Percentiles rank a stretch among this genome's conserved stretches.
Evolutionary conservation across 2,329 filamentous ascomycete species (phyloP).

Genomic region (Fusarium sp.): DNA sequence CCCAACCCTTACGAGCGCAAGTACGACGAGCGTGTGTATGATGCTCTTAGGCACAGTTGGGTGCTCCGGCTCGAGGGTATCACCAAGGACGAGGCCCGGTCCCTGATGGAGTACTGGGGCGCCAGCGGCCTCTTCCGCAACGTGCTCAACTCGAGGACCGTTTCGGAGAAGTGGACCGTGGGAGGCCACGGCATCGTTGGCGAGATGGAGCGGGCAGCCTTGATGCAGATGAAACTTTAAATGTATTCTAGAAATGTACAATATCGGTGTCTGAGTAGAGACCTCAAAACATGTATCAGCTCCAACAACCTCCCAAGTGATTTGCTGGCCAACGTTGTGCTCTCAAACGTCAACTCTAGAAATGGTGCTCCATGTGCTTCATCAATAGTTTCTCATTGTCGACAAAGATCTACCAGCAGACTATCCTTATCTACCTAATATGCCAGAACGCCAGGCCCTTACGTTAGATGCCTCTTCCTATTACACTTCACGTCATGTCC

Average conservation of each 20-base stretch:
- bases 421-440: constrained; percentile 39
- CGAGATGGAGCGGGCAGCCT: constrained; percentile 79
- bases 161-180: constrained; percentile 86
- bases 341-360: background rate
- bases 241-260: constrained; percentile 46
- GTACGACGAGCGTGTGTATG: constrained; percentile 69
- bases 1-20: constrained; percentile 65
- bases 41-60: constrained; percentile 61
- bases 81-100: constrained; percentile 78
- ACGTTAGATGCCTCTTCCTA: constrained; percentile 28
- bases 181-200: constrained; percentile 85
- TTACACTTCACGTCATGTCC: constrained; percentile 37
- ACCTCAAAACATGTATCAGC: constrained; percentile 22
- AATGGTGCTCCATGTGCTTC: background rate
- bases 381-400: constrained; percentile 20
- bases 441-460: constrained; percentile 48
- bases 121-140: constrained; percentile 82
- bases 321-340: background rate
- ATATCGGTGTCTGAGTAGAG: constrained; percentile 41
- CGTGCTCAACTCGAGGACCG: constrained; percentile 75
- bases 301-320: background rate
- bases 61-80: constrained; percentile 74
- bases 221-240: constrained; percentile 62
- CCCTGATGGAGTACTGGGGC: constrained; percentile 93
- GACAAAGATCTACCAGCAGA: constrained; percentile 26